Evolutionary conservation across 768 basidiomycete species (phyloP), one percentile per base, ranked within the genome.

Genomic region (Hypholoma sublateritium): DNA sequence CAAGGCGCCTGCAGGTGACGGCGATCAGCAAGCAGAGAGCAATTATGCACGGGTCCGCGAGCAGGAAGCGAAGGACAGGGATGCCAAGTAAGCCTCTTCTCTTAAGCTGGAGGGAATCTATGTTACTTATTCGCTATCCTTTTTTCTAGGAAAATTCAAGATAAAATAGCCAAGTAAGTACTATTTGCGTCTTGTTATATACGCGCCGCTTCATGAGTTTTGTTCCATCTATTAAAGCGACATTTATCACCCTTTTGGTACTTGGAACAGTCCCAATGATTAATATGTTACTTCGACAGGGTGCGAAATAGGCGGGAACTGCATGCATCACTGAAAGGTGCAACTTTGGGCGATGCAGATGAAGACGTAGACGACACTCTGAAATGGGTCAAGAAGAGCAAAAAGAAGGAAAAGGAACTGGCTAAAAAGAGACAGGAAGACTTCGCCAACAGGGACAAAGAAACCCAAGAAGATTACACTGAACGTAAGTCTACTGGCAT

Each of bases 251-350:
- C 61, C 50, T 59, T 62, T 62, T 58, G 65, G 56, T 59, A 50
- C 58, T 55, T 60, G 59, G 64, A 65, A 66, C 67, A 65, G 65
- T 68, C 53, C 39, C 48, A 62, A 66, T 76, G 72, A 81, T 81
- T 74, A 82, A 47, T 74, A 70, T 69, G 70, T 74, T 79, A 67
- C 73, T 78, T 72, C 69, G 60, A 62, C 76, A 94, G 91, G 86
- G 89, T 95, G 75, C 89, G 89, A 77, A 98, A 98, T 79, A 85
- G 88, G 73, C 86, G 86, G 67, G 96, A 97, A 73, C 87, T 98
- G 68, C 87, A 92, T 77, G 81, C 91, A 64, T 89, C 91, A 74
- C 88, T 98, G 71, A 91, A 88, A 74, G 97, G 97, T 65, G 71
- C 87, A 67, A 96, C 95, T 62, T 87, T 99, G 60, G 97, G 93